Conservation (phyloP, 2,329 filamentous ascomycete species). For the Hypoxylon sp. region DNA sequence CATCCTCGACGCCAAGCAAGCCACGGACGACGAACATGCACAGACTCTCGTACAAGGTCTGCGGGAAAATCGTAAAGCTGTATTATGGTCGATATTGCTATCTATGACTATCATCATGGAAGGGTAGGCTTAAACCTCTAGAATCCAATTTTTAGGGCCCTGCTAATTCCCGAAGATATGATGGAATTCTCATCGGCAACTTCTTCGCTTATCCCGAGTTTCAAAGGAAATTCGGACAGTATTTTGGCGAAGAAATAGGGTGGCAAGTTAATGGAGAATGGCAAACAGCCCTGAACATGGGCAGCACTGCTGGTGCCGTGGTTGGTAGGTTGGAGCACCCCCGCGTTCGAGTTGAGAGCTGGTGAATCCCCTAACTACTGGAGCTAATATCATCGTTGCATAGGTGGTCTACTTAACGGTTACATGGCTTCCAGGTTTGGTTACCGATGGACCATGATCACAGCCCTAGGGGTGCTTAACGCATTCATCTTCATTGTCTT, state of each 20-base stretch:
- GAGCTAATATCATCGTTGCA: not conserved
- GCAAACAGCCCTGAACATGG: conserved; percentile 51
- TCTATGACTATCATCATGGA: conserved; percentile 54
- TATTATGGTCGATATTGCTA: conserved; percentile 51
- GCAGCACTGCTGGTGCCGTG: conserved; percentile 50
- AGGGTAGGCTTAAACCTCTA: conserved; percentile 43
- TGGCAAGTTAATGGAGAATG: conserved; percentile 51
- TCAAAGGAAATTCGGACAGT: conserved; percentile 49
- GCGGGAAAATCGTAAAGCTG: conserved; percentile 49
- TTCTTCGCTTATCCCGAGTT: conserved; percentile 53
- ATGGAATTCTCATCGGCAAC: conserved; percentile 51
- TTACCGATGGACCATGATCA: conserved; percentile 52
- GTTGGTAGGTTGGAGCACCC: conserved; percentile 45
- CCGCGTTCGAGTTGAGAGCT: too few species aligned
- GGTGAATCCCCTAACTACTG: not conserved
- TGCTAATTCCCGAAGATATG: conserved; percentile 45
- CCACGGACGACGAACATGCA: conserved; percentile 52
- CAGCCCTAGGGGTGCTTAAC: conserved; percentile 48
- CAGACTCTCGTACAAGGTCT: conserved; percentile 50
- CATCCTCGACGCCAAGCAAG: conserved; percentile 49
- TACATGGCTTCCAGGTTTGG: conserved; percentile 50
- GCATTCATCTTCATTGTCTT: conserved; percentile 51
- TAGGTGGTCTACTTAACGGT: conserved; percentile 51
- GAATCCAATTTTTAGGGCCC: not conserved
- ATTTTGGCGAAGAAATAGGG: conserved; percentile 42